Evolutionary conservation across 2,329 filamentous ascomycete genomes (phyloP).

Genomic region (Pseudogymnoascus sp.): DNA sequence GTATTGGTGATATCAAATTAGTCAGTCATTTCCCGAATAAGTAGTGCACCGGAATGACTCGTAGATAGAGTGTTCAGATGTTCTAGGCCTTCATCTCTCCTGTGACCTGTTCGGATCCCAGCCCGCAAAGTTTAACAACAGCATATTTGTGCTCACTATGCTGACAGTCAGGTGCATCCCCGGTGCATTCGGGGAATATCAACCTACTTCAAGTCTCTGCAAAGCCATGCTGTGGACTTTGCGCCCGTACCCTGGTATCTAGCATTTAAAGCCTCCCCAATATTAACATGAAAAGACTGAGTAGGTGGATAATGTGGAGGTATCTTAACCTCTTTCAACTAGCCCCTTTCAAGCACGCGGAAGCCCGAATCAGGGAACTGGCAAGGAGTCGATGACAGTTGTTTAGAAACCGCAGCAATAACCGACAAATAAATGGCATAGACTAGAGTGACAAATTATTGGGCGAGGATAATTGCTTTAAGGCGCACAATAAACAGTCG

Average conservation of each 20-base stretch:
- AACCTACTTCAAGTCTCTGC: conserved; percentile 15
- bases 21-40: conserved; percentile 30
- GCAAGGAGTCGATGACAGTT: too few species aligned
- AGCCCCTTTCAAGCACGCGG: not conserved
- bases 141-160: conserved; percentile 16
- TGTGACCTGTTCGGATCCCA: conserved; percentile 15
- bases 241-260: conserved; percentile 19
- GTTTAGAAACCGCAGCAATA: too few species aligned
- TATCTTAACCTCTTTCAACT: not conserved
- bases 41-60: conserved; percentile 28
- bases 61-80: conserved; percentile 25
- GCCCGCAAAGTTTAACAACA: conserved; percentile 14
- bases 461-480: not conserved
- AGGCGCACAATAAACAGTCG: too few species aligned
- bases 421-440: not conserved
- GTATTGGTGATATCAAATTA: conserved; percentile 31
- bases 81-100: conserved; percentile 37
- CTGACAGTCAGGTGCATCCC: conserved; percentile 11
- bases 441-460: not conserved
- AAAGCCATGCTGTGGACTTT: conserved; percentile 17
- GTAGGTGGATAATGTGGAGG: not conserved
- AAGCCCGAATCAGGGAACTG: not conserved
- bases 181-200: conserved; percentile 11
- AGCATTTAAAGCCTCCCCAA: conserved; percentile 14
- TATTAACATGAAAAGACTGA: conserved; percentile 13